phyloP scores from a whole-genome alignment of 2,329 filamentous ascomycete genomes.

The Taxawa tesnikishii region DNA sequence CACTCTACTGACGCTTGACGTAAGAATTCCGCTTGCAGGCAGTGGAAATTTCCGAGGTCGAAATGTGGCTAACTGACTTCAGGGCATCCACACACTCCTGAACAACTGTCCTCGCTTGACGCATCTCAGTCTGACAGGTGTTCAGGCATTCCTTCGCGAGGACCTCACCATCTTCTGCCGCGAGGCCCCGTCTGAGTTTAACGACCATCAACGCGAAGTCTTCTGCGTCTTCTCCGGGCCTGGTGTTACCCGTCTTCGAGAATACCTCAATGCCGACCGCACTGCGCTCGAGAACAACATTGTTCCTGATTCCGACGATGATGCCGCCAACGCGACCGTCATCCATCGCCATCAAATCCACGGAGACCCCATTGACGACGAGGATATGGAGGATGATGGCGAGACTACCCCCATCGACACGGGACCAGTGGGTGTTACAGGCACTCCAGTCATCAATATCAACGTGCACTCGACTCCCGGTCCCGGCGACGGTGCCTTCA shows the following conservation, averaged over 20 bases:
- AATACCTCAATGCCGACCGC: conserved; percentile 52
- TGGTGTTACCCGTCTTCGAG: conserved; percentile 65
- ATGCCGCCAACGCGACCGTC: conserved; percentile 5
- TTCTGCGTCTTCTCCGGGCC: conserved; percentile 95
- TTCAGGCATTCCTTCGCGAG: conserved; percentile 76
- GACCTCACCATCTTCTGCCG: conserved; percentile 80
- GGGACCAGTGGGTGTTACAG: not conserved
- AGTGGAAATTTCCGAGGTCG: too few relatives aligned
- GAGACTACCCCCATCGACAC: conserved; percentile 9
- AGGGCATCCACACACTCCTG: conserved; percentile 83
- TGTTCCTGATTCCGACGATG: conserved; percentile 12
- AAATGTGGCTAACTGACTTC: conserved; percentile 18
- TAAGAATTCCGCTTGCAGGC: conserved; percentile 34
- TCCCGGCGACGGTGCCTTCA: not conserved
- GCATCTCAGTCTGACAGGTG: conserved; percentile 86
- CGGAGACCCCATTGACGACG: conserved; percentile 10
- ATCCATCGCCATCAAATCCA: conserved; percentile 4
- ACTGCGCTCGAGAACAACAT: conserved; percentile 3
- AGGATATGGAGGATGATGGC: conserved; percentile 15
- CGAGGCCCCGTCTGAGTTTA: conserved; percentile 84
- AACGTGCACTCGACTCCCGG: conserved; percentile 12
- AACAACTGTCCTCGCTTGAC: conserved; percentile 88
- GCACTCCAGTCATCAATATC: conserved; percentile 19
- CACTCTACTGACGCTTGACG: conserved; percentile 66
- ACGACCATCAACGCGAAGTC: conserved; percentile 83